phyloP scores from a whole-genome alignment of 2,329 filamentous ascomycete species.

The Claviceps sp. region DNA sequence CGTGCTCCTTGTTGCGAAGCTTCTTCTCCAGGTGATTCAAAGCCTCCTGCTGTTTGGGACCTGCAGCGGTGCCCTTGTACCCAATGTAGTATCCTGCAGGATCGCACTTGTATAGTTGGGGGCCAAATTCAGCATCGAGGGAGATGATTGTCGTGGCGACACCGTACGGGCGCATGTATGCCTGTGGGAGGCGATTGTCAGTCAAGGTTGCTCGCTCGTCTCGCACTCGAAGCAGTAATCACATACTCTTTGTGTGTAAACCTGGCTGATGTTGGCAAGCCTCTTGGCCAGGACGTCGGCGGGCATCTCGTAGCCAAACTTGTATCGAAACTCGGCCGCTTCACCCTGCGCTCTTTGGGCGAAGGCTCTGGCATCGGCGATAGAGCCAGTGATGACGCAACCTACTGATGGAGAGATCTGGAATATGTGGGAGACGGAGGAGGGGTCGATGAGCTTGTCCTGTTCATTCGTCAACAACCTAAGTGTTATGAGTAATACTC shows the following conservation, averaged over 20 bases:
- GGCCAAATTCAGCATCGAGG: conserved; percentile 80
- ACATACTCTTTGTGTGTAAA: conserved; percentile 88
- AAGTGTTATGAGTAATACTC: not conserved
- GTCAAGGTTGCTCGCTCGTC: not conserved
- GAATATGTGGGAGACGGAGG: conserved; percentile 96
- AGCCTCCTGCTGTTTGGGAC: conserved; percentile 96
- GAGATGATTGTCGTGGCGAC: conserved; percentile 93
- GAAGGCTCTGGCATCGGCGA: conserved; percentile 89
- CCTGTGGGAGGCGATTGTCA: conserved; percentile 28
- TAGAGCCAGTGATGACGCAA: conserved; percentile 97
- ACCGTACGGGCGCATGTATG: conserved; percentile 95
- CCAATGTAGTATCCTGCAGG: conserved; percentile 96
- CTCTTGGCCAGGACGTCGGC: conserved; percentile 94
- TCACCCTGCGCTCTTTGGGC: conserved; percentile 88
- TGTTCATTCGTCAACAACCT: conserved; percentile 23
- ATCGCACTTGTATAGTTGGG: conserved; percentile 96
- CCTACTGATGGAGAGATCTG: conserved; percentile 90
- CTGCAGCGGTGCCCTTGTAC: conserved; percentile 95
- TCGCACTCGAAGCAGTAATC: not conserved
- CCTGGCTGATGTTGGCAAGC: conserved; percentile 97
- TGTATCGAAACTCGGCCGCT: conserved; percentile 96
- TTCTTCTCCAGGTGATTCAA: conserved; percentile 99
- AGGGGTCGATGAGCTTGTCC: conserved; percentile 98
- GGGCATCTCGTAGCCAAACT: conserved; percentile 98
- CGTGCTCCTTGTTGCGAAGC: conserved; percentile 95